Conservation (phyloP, 2,329 filamentous ascomycete species). For the Epichloe hybrida region DNA sequence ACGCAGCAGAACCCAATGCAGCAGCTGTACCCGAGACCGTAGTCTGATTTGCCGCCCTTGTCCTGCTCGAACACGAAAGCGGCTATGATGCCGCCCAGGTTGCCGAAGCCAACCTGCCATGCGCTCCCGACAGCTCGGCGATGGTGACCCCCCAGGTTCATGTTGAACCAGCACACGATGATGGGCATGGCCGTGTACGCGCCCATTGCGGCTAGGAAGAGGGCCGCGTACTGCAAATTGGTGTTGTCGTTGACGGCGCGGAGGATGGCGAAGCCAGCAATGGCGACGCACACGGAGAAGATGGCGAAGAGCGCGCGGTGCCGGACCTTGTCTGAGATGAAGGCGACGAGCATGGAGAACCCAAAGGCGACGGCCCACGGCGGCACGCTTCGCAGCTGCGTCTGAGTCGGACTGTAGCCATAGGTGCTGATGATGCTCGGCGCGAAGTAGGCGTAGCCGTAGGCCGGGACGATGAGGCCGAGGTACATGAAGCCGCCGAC, state of each 20-base stretch:
- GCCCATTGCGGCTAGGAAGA: slow-evolving; percentile 72
- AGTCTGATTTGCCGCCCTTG: slow-evolving; percentile 64
- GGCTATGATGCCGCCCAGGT: slow-evolving; percentile 66
- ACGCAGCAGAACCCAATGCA: slow-evolving; percentile 51
- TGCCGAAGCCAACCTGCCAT: slow-evolving; percentile 69
- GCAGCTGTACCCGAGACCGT: slow-evolving; percentile 52
- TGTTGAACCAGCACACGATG: slow-evolving; percentile 70
- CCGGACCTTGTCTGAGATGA: slow-evolving; percentile 52
- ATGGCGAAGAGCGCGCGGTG: slow-evolving; percentile 68
- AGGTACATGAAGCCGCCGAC: slow-evolving; percentile 72
- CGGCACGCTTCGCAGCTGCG: slow-evolving; percentile 44
- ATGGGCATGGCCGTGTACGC: slow-evolving; percentile 84
- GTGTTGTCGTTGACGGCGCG: slow-evolving; percentile 55
- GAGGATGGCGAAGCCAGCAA: slow-evolving; percentile 65
- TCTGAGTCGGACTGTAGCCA: slow-evolving; percentile 44
- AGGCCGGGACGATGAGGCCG: slow-evolving; percentile 63
- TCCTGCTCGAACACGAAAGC: slow-evolving; percentile 54
- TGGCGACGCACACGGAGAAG: slow-evolving; percentile 51
- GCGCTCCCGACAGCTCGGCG: slow-evolving; percentile 57
- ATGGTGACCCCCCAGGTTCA: slow-evolving; percentile 66
- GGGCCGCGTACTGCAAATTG: slow-evolving; percentile 57
- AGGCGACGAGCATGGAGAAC: slow-evolving; percentile 65
- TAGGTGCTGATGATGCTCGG: slow-evolving; percentile 58
- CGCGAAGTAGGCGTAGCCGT: slow-evolving; percentile 66
- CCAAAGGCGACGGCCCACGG: slow-evolving; percentile 58